Base-by-base conservation (phyloP, 768 basidiomycete species). In the Agaricus bisporus region DNA sequence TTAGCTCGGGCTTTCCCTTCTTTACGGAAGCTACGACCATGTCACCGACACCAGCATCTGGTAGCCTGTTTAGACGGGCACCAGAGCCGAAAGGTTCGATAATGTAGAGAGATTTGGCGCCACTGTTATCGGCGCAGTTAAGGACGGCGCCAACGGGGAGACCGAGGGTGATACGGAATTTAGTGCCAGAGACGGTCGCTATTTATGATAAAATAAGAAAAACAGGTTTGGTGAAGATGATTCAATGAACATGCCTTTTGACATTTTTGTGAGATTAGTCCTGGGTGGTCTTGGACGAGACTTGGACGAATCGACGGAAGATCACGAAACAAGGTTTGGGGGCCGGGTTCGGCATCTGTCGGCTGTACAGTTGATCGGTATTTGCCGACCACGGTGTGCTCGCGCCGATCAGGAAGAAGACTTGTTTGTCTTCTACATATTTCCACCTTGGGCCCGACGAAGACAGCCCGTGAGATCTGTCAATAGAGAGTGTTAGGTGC, bases 1-100 rank as follows among this genome's bases (percentile, higher is more conserved):
- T 86, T 69, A 99, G 74, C 75, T 99, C 97, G 35, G 97, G 97
- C 79, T 99, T 98, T 71, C 97, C 97, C 82, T 98, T 98, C 84
- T 99, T 98, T 66, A 99, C 97, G 49, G 89, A 92, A 55, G 91
- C 92, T 56, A 95, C 89, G 58, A 95, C 85, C 92, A 95, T 94
- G 70, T 94, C 92, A 54, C 91, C 91, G 55, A 91, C 90, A 79
- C 87, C 88, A 58, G 90, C 94, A 70, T 97, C 95, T 58, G 97
- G 97, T 57, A 98, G 80, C 73, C 97, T 82, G 83, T 98, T 98
- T 47, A 98, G 83, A 70, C 88, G 93, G 59, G 97, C 88, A 71
- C 97, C 97, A 70, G 89, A 91, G 49, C 95, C 91, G 67, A 84
- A 94, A 51, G 97, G 92, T 72, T 95, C 92, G 67, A 99, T 98